Evolutionary conservation across 768 basidiomycete species (phyloP).

Genomic region (Pholiota conissans): DNA sequence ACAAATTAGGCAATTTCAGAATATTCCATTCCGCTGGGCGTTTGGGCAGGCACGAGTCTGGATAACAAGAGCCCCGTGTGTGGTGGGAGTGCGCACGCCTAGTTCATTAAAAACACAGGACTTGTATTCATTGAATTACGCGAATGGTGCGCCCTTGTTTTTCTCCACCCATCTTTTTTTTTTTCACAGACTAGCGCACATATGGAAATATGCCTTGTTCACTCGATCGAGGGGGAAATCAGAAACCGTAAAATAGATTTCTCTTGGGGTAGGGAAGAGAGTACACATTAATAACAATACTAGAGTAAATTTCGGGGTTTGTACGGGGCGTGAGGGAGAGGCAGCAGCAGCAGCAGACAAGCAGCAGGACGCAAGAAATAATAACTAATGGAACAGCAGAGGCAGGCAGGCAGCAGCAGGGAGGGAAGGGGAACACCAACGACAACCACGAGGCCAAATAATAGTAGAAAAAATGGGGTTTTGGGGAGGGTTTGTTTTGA

Average conservation of each 20-base stretch:
- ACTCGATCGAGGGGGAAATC: background rate
- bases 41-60: too few relatives aligned
- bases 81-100: too few relatives aligned
- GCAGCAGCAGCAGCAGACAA: too few relatives aligned
- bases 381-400: background rate
- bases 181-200: background rate
- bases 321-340: slow-evolving; percentile 11
- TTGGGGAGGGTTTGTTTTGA: too few relatives aligned
- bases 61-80: too few relatives aligned
- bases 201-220: background rate
- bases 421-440: background rate
- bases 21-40: background rate
- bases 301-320: slow-evolving; percentile 22
- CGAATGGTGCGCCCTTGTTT: background rate
- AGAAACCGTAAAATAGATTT: slow-evolving; percentile 10
- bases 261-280: background rate
- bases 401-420: background rate
- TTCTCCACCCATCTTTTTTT: background rate
- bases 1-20: slow-evolving; percentile 4
- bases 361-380: slow-evolving; percentile 1
- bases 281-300: slow-evolving; percentile 25
- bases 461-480: too few relatives aligned
- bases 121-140: background rate
- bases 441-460: too few relatives aligned
- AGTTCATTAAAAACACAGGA: too few relatives aligned